Percentiles rank a stretch among this genome's conserved stretches.
These are phyloP conservation scores for Cutaneotrichosporon mucoides DNA, from an alignment of 1,284 basidiomycete genomes.

Conservation along the genomic window DNA sequence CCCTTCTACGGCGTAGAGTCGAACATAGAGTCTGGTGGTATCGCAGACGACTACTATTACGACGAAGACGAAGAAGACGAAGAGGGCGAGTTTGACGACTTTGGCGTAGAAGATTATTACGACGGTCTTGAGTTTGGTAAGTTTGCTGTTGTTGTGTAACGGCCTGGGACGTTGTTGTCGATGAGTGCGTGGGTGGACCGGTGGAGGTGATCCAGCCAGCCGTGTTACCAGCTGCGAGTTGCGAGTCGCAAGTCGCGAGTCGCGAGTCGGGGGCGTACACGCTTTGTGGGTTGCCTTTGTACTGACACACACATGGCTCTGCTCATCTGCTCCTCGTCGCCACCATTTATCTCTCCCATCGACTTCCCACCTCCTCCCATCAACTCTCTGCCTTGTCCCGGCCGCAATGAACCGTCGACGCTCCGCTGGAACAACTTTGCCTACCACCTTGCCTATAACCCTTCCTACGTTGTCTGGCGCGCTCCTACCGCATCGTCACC, in stretches of 20 bases:
- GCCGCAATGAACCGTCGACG: too few relatives aligned
- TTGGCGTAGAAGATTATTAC: constrained; percentile 8
- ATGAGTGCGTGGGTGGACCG: background rate
- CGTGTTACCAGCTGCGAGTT: too few relatives aligned
- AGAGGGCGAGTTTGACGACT: constrained; percentile 21
- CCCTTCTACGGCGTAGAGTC: constrained; percentile 25
- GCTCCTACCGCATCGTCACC: background rate
- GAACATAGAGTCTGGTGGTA: constrained; percentile 17
- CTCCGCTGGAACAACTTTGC: too few relatives aligned
- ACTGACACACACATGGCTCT: too few relatives aligned
- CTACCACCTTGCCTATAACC: background rate
- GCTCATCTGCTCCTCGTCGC: too few relatives aligned
- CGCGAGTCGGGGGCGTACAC: too few relatives aligned
- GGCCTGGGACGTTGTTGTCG: background rate
- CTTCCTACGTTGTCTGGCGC: background rate
- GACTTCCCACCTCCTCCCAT: too few relatives aligned
- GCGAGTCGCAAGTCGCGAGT: too few relatives aligned
- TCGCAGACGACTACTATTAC: constrained; percentile 23
- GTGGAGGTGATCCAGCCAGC: background rate
- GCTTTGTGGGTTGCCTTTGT: too few relatives aligned
- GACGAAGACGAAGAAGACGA: constrained; percentile 28
- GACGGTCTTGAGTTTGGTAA: constrained; percentile 16
- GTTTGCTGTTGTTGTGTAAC: background rate
- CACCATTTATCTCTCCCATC: too few relatives aligned
- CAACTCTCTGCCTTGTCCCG: too few relatives aligned